Evolutionary conservation across 768 basidiomycete genomes (phyloP), one percentile per base, ranked within the genome.

Genomic region (Lactarius hengduanensis): DNA sequence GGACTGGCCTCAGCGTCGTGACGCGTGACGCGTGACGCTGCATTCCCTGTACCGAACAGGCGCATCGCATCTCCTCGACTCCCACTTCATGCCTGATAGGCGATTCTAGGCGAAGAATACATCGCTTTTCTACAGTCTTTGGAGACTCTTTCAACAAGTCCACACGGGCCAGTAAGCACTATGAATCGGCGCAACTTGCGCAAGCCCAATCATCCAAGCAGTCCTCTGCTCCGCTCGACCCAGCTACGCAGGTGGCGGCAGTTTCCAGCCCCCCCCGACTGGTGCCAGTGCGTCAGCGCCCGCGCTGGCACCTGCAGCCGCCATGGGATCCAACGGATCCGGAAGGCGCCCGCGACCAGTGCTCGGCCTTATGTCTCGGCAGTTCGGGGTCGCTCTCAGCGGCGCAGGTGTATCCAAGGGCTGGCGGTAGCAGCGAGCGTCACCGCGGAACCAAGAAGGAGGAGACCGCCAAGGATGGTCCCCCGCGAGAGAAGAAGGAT

Each of bases 61-160:
- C 89, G 63, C 28, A 80, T 62, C 45, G 16, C 15, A 36, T 38
- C 40, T 26, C 26, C 26, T 68, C 59, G 26, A 28, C 32, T 20
- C 26, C 28, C 47, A 38, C 54, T 43, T 68, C 30, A 36, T 13
- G 13, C 15, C 55, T 64, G 32, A 36, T 38, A 13, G 18, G 16
- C 41, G 11, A 13, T 5, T 16, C 32, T 72, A 94, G 92, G 94
- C 69, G 91, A 92, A 59, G 90, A 94, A 71, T 94, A 86, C 66
- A 81, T 88, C 15, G 91, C 90, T 0, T 98, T 96, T 78, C 67
- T 95, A 61, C 87, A 89, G 64, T 84, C 85, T 0, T 81, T 98
- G 50, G 87, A 89, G 57, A 77, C 79, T 70, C 83, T 65, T 45
- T 80, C 41, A 4, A 73, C 68, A 70, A 61, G 64, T 57, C 55